Evolutionary conservation across 2,329 filamentous ascomycete genomes (phyloP).

Genomic region (Aspergillus sp.): DNA sequence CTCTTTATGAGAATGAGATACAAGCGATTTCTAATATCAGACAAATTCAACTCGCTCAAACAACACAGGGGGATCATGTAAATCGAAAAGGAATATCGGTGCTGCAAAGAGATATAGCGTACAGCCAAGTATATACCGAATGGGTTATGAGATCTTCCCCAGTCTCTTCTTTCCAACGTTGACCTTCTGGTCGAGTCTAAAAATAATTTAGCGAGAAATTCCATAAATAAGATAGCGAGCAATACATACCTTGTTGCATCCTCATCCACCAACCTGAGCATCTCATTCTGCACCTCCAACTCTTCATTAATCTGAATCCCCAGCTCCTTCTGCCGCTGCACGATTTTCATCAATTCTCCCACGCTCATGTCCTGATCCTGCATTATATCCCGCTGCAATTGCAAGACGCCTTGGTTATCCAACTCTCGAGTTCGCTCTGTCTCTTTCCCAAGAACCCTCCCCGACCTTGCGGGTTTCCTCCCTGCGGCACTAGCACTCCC

Average conservation of each 20-base stretch:
- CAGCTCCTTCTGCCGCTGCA: constrained; percentile 61
- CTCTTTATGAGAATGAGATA: neutral
- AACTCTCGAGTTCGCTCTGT: constrained; percentile 62
- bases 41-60: neutral
- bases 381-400: constrained; percentile 63
- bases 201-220: constrained; percentile 16
- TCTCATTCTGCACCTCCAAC: constrained; percentile 60
- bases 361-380: constrained; percentile 61
- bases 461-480: constrained; percentile 38
- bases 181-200: constrained; percentile 45
- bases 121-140: neutral
- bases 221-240: neutral
- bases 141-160: constrained; percentile 44
- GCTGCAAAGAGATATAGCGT: neutral
- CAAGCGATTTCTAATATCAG: neutral
- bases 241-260: constrained; percentile 52
- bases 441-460: constrained; percentile 55
- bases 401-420: constrained; percentile 64
- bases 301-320: constrained; percentile 64
- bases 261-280: constrained; percentile 59
- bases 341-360: constrained; percentile 58
- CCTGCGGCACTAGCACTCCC: constrained; percentile 19
- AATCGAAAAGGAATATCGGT: neutral
- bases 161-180: constrained; percentile 49
- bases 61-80: neutral